phyloP scores from a whole-genome alignment of 495 filamentous ascomycete genomes.

The Trichoderma gamsii region DNA sequence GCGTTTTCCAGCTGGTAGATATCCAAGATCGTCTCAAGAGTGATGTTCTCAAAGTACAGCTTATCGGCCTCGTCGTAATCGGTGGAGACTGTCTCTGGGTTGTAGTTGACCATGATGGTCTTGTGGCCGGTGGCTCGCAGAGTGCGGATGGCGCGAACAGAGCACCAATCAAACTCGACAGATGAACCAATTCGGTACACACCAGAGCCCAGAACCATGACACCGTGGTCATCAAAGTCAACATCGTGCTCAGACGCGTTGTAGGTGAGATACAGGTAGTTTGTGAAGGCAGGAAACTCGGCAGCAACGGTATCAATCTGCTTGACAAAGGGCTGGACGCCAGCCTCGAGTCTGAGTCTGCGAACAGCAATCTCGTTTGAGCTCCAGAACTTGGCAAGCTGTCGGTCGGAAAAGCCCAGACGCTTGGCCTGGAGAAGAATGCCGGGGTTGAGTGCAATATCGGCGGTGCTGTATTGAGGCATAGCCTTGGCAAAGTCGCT shows the following conservation, averaged over 20 bases:
- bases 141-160: slow-evolving; percentile 91
- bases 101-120: slow-evolving; percentile 98
- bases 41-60: slow-evolving; percentile 97
- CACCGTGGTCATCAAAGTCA: slow-evolving; percentile 76
- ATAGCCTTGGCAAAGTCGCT: slow-evolving; percentile 81
- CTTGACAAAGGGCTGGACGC: slow-evolving; percentile 85
- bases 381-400: slow-evolving; percentile 88
- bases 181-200: slow-evolving; percentile 97
- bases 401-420: slow-evolving; percentile 87
- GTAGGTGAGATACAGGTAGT: slow-evolving; percentile 96
- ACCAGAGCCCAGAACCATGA: slow-evolving; percentile 94
- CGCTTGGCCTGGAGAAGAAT: slow-evolving; percentile 80
- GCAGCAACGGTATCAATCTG: slow-evolving; percentile 98
- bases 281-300: slow-evolving; percentile 91
- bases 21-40: slow-evolving; percentile 86
- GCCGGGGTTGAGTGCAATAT: slow-evolving; percentile 47
- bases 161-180: slow-evolving; percentile 99
- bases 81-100: slow-evolving; percentile 90
- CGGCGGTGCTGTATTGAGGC: slow-evolving; percentile 61
- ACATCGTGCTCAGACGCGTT: slow-evolving; percentile 87
- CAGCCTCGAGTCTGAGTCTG: slow-evolving; percentile 71
- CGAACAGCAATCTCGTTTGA: slow-evolving; percentile 88
- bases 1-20: slow-evolving; percentile 89
- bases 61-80: slow-evolving; percentile 96
- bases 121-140: slow-evolving; percentile 82